A percentile compares a stretch with the other conserved stretches of the same genome.
Conservation (phyloP, 163 green algal species). For the Scenedesmus sp. region DNA sequence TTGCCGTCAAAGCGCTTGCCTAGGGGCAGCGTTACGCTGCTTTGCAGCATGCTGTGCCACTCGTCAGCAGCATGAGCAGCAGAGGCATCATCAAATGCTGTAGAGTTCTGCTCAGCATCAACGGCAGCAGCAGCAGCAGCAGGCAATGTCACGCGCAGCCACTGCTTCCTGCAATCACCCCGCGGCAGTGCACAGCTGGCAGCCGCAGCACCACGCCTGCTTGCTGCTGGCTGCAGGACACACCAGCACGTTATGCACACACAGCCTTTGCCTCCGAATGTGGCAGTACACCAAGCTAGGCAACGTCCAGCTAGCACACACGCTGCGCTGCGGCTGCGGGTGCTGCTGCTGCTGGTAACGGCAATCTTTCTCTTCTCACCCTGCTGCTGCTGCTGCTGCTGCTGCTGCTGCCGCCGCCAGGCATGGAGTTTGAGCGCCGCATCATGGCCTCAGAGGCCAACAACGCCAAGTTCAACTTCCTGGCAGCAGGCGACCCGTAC, state of each 20-base stretch:
- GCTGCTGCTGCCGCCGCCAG: conserved; percentile 60
- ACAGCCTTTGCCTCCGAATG: not conserved
- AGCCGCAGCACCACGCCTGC: not conserved
- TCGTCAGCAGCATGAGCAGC: not conserved
- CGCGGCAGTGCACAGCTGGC: not conserved
- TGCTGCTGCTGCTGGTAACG: not conserved
- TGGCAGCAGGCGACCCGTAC: conserved; percentile 89
- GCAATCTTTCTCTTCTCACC: not conserved
- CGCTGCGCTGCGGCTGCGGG: not conserved
- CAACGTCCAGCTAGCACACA: not conserved
- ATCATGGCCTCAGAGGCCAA: conserved; percentile 94
- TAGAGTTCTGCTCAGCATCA: not conserved
- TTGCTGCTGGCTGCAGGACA: not conserved
- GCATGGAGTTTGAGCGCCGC: conserved; percentile 93
- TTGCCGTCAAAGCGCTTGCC: too few relatives aligned
- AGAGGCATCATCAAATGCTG: not conserved
- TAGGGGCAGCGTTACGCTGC: too few relatives aligned
- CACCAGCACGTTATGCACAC: not conserved
- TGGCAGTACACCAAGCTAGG: not conserved
- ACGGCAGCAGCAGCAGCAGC: not conserved
- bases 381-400: not conserved
- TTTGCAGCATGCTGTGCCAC: too few relatives aligned
- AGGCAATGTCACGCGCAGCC: not conserved
- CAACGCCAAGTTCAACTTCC: conserved; percentile 99
- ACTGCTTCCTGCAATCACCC: not conserved